Percentiles rank a stretch among this genome's conserved stretches.
These are phyloP conservation scores for Leishmania lainsoni DNA, from an alignment of 208 protist genomes.

Conservation along the genomic window DNA sequence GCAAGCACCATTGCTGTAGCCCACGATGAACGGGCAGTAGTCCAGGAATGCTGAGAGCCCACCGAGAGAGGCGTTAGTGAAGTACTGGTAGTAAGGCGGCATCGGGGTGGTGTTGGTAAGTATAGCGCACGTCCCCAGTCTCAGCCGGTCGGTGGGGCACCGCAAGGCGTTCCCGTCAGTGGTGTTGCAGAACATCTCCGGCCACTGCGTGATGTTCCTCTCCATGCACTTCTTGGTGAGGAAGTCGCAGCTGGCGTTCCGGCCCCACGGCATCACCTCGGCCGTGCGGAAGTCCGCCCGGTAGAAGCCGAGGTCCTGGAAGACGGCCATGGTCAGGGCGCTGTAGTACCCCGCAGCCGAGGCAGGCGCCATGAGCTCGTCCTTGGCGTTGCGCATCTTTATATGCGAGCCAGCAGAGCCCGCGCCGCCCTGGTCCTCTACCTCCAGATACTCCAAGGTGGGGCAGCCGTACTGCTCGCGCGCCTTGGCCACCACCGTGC, in stretches of 20 bases:
- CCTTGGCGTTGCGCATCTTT: constrained; percentile 70
- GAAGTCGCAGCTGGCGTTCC: constrained; percentile 60
- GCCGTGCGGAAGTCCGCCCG: constrained; percentile 54
- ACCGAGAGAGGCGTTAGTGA: constrained; percentile 34
- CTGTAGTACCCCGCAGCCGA: constrained; percentile 45
- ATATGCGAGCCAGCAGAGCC: constrained; percentile 66
- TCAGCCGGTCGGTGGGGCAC: not conserved
- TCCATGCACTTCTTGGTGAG: constrained; percentile 46
- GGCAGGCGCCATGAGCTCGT: constrained; percentile 81
- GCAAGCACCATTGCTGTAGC: not conserved
- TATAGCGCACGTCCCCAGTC: too few relatives aligned
- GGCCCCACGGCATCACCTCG: constrained; percentile 75
- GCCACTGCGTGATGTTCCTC: constrained; percentile 32
- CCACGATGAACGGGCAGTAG: not conserved
- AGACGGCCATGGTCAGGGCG: constrained; percentile 76
- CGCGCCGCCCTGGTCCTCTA: constrained; percentile 55
- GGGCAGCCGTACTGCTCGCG: constrained; percentile 80
- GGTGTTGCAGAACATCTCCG: constrained; percentile 56
- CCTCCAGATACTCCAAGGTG: constrained; percentile 56
- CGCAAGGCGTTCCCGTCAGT: not conserved
- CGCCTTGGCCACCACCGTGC: constrained; percentile 43
- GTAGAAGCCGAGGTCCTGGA: constrained; percentile 87
- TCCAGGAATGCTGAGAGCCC: not conserved
- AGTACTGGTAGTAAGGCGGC: constrained; percentile 41
- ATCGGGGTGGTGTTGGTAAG: too few relatives aligned